phyloP scores from a whole-genome alignment of 2,329 filamentous ascomycete species.

The Metarhizium brunneum region DNA sequence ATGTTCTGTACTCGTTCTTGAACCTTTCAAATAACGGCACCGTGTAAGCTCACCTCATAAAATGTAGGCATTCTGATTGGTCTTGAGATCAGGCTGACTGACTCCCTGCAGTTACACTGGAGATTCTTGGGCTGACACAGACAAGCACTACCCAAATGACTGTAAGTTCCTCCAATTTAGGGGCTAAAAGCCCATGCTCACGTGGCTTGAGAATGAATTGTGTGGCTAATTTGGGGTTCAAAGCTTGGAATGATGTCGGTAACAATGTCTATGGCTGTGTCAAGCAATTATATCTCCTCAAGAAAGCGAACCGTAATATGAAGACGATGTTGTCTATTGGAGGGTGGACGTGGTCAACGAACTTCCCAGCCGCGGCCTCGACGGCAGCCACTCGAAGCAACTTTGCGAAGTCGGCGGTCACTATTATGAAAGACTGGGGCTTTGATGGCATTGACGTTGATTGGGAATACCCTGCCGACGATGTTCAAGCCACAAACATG shows the following conservation, averaged over 20 bases:
- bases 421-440: conserved; percentile 64
- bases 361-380: conserved; percentile 60
- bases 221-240: not conserved
- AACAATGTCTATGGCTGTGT: conserved; percentile 73
- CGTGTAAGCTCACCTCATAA: conserved; percentile 40
- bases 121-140: conserved; percentile 59
- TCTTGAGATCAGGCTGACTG: not conserved
- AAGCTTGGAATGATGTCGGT: conserved; percentile 50
- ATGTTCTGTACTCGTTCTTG: conserved; percentile 74
- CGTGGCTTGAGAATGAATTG: not conserved
- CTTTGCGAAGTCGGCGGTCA: conserved; percentile 63
- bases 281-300: conserved; percentile 71
- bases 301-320: conserved; percentile 66
- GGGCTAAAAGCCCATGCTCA: too few relatives aligned
- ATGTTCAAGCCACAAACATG: conserved; percentile 33
- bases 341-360: conserved; percentile 74
- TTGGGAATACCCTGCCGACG: conserved; percentile 29
- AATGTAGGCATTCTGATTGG: not conserved
- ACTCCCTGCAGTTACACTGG: conserved; percentile 42
- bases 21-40: conserved; percentile 64
- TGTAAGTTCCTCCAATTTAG: conserved; percentile 27
- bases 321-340: conserved; percentile 76
- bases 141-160: conserved; percentile 66
- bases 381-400: conserved; percentile 49
- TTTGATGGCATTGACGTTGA: conserved; percentile 40